A percentile compares a stretch with the other conserved stretches of the same genome.
phyloP scores from a whole-genome alignment of 345 rosid species.

The Hevea brasiliensis region DNA sequence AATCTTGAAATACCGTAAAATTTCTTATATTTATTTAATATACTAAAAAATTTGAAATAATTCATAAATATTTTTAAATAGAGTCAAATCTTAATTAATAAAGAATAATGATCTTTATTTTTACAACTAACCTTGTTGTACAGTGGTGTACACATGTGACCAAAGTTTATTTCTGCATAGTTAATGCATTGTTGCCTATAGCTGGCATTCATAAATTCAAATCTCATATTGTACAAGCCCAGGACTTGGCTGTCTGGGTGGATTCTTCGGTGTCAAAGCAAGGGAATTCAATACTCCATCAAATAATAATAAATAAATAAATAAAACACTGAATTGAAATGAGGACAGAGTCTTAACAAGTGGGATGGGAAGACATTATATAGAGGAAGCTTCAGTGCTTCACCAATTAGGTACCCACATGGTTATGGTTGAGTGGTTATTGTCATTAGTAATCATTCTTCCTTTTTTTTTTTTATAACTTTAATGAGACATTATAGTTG shows the following conservation, averaged over 20 bases:
- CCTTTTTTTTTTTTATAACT: neutral
- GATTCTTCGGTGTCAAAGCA: neutral
- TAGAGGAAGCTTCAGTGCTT: neutral
- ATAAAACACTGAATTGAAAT: neutral
- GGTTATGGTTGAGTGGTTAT: constrained; percentile 1
- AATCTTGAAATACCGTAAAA: too few relatives aligned
- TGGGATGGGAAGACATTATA: neutral
- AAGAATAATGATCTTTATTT: too few relatives aligned
- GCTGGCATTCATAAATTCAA: constrained; percentile 15
- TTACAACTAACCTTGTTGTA: too few relatives aligned
- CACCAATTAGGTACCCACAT: constrained; percentile 4
- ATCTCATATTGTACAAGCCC: neutral
- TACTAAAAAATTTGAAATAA: too few relatives aligned
- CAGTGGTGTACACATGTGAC: neutral
- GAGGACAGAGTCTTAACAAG: neutral
- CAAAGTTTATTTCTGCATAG: neutral
- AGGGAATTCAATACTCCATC: neutral
- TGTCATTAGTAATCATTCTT: constrained; percentile 9
- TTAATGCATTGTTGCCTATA: neutral
- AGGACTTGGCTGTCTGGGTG: constrained; percentile 9
- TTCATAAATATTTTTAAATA: too few relatives aligned
- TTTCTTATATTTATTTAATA: too few relatives aligned
- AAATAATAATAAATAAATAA: too few relatives aligned
- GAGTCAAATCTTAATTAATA: too few relatives aligned
- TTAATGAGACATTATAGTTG: neutral